Percentiles rank a stretch among this genome's conserved stretches.
phyloP scores from a whole-genome alignment of 148 eudicot species.

The Silene latifolia region DNA sequence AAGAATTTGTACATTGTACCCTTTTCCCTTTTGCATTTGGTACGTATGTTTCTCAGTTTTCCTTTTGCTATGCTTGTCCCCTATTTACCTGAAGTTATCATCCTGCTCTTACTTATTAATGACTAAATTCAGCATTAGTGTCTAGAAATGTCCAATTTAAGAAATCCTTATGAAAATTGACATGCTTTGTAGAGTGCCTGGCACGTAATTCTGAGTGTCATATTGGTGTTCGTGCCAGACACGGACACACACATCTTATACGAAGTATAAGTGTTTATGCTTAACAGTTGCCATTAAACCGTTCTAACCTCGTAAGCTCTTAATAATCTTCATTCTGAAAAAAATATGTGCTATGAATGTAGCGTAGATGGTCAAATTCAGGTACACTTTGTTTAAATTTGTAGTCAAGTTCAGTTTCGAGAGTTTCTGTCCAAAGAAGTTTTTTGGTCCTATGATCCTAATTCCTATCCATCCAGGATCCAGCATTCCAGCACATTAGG shows the following conservation, averaged over 20 bases:
- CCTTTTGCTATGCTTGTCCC: background rate
- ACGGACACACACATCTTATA: background rate
- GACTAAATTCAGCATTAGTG: background rate
- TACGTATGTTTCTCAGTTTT: background rate
- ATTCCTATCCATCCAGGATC: too few relatives aligned
- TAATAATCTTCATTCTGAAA: background rate
- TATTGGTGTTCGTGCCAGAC: background rate
- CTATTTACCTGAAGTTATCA: background rate
- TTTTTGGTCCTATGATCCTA: background rate
- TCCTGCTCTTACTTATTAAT: background rate
- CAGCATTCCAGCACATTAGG: slow-evolving; percentile 19
- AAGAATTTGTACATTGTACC: too few relatives aligned
- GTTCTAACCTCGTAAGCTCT: background rate
- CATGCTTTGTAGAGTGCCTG: background rate
- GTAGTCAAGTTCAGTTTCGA: background rate
- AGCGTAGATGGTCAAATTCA: background rate
- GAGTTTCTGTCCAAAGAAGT: background rate
- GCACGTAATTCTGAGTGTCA: background rate
- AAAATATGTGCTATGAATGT: background rate
- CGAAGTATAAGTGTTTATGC: too few relatives aligned
- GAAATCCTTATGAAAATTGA: background rate
- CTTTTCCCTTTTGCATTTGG: background rate
- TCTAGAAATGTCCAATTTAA: too few relatives aligned
- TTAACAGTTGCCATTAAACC: background rate
- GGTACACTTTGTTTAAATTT: background rate